Conservation (phyloP, 1,139 yeast genomes). For the Blastobotrys serpentis region DNA sequence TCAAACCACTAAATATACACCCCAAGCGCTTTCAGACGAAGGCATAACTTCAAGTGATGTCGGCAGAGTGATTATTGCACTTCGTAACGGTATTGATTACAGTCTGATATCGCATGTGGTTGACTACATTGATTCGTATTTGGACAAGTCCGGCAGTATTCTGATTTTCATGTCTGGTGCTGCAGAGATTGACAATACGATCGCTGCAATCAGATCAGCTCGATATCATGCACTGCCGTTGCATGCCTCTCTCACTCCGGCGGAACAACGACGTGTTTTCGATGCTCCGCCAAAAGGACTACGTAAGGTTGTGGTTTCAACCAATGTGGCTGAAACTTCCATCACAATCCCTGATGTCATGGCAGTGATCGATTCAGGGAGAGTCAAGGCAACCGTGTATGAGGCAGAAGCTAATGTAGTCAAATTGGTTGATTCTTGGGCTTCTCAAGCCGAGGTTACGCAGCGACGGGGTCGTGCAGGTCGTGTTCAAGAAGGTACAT, state of each 20-base stretch:
- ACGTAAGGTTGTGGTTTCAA: constrained; percentile 83
- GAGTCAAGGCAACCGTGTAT: constrained; percentile 74
- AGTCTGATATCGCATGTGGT: constrained; percentile 64
- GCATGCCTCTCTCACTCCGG: constrained; percentile 81
- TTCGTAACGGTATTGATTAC: constrained; percentile 58
- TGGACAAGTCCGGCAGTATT: constrained; percentile 66
- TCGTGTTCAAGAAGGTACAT: constrained; percentile 78
- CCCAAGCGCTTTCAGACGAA: constrained; percentile 29
- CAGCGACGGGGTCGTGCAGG: constrained; percentile 99
- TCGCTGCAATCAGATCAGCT: constrained; percentile 36
- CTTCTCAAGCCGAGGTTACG: constrained; percentile 85
- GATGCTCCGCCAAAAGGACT: constrained; percentile 49
- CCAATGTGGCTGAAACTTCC: constrained; percentile 82
- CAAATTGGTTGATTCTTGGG: constrained; percentile 76
- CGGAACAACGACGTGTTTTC: constrained; percentile 80
- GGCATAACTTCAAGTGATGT: constrained; percentile 29
- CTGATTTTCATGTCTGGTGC: constrained; percentile 88
- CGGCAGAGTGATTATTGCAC: constrained; percentile 39
- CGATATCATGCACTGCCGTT: constrained; percentile 57
- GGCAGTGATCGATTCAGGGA: constrained; percentile 84
- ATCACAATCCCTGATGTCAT: constrained; percentile 94
- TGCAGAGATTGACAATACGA: constrained; percentile 72
- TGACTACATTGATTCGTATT: constrained; percentile 48
- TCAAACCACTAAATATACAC: constrained; percentile 44
- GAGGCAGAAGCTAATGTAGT: constrained; percentile 68